Conservation (phyloP, 2,329 filamentous ascomycete genomes). For the Colletotrichum somersetense region DNA sequence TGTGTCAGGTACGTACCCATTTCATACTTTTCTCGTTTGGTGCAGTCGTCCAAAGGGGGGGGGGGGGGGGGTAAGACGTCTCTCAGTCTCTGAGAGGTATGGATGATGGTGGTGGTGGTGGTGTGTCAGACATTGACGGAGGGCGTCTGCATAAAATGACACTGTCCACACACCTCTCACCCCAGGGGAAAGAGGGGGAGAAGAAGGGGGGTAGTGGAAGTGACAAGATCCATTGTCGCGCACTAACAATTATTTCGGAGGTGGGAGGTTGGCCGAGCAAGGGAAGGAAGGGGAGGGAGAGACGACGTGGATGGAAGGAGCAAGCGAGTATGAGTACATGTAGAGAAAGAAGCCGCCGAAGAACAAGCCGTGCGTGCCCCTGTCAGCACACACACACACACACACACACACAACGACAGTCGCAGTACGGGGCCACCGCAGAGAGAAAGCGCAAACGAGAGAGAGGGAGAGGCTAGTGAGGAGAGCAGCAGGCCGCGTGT, state of each 20-base stretch:
- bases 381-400: constrained; percentile 17
- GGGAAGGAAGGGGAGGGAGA: constrained; percentile 37
- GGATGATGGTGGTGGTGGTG: not conserved
- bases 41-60: not conserved
- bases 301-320: constrained; percentile 2
- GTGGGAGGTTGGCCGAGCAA: constrained; percentile 26
- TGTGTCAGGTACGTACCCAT: constrained; percentile 19
- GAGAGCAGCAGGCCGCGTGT: constrained; percentile 12
- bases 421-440: constrained; percentile 11
- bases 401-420: constrained; percentile 9
- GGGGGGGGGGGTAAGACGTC: not conserved
- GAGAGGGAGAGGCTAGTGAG: not conserved
- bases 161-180: constrained; percentile 35
- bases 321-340: not conserved
- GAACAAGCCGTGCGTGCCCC: constrained; percentile 28
- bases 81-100: not conserved
- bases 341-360: constrained; percentile 35
- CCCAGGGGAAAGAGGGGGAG: not conserved
- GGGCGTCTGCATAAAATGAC: constrained; percentile 21
- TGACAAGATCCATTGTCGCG: constrained; percentile 31
- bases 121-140: not conserved
- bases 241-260: constrained; percentile 41
- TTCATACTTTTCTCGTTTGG: not conserved
- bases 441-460: not conserved
- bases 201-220: not conserved